phyloP scores from a whole-genome alignment of 495 filamentous ascomycete genomes.

The Lepidopterella palustris region DNA sequence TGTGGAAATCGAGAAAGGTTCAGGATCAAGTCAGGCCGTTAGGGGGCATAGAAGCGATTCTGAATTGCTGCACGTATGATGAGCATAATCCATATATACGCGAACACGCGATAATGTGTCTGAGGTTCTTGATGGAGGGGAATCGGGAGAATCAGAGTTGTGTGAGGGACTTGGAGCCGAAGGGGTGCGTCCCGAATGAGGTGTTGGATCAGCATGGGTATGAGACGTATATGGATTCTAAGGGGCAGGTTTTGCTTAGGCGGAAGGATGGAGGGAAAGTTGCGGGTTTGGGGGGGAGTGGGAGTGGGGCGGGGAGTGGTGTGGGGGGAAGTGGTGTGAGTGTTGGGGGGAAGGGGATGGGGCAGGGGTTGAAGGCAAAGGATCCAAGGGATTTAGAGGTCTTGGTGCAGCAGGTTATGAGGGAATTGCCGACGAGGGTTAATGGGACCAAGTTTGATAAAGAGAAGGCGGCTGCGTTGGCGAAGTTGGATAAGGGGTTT shows the following conservation, averaged over 20 bases:
- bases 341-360: too few species aligned
- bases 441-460: slow-evolving; percentile 23
- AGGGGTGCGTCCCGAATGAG: slow-evolving; percentile 30
- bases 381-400: slow-evolving; percentile 29
- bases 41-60: slow-evolving; percentile 76
- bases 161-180: slow-evolving; percentile 52
- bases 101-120: slow-evolving; percentile 83
- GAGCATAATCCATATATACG: slow-evolving; percentile 84
- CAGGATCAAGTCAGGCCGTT: slow-evolving; percentile 77
- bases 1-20: slow-evolving; percentile 71
- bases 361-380: slow-evolving; percentile 12
- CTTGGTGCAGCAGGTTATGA: slow-evolving; percentile 33
- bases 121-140: slow-evolving; percentile 83
- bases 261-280: slow-evolving; percentile 7
- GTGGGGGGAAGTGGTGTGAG: slow-evolving; percentile 6
- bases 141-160: slow-evolving; percentile 72
- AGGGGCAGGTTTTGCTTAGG: slow-evolving; percentile 34
- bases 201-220: slow-evolving; percentile 38
- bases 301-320: neutral
- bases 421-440: slow-evolving; percentile 27
- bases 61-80: slow-evolving; percentile 80
- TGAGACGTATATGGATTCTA: slow-evolving; percentile 39
- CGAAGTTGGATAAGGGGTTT: slow-evolving; percentile 34
- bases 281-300: too few species aligned
- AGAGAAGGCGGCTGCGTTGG: slow-evolving; percentile 33